A percentile compares a stretch with the other conserved stretches of the same genome.
phyloP scores from a whole-genome alignment of 2,329 filamentous ascomycete genomes.

The Daldinia sp. region DNA sequence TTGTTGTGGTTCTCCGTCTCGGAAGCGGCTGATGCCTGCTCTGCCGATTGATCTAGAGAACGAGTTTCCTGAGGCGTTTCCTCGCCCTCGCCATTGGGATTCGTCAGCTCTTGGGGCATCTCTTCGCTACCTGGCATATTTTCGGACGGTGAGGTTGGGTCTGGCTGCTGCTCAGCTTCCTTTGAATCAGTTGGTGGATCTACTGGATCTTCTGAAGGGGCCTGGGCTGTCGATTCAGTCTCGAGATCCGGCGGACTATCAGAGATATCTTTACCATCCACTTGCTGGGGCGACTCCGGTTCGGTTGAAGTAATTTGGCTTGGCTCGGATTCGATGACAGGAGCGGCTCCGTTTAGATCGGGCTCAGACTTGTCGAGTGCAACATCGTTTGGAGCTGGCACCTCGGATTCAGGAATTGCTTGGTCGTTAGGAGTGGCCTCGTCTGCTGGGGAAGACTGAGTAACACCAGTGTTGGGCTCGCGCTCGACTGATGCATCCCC shows the following conservation, averaged over 20 bases:
- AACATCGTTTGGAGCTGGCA: neutral
- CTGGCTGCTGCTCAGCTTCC: conserved; percentile 16
- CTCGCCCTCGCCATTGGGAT: conserved; percentile 4
- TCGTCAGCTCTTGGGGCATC: conserved; percentile 12
- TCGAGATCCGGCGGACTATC: conserved; percentile 27
- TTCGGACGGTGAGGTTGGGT: neutral
- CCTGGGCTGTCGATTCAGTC: neutral
- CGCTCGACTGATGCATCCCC: neutral
- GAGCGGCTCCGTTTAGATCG: neutral
- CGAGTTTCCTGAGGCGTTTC: conserved; percentile 6
- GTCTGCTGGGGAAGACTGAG: neutral
- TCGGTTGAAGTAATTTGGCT: conserved; percentile 11
- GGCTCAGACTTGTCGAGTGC: neutral
- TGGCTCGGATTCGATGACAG: neutral
- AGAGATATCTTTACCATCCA: conserved; percentile 45
- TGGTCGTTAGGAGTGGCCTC: neutral
- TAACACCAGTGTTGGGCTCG: neutral
- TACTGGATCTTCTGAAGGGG: neutral
- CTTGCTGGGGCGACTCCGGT: conserved; percentile 53
- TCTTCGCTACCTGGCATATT: conserved; percentile 13
- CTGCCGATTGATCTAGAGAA: conserved; percentile 9
- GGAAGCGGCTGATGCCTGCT: conserved; percentile 7
- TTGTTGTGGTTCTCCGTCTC: conserved; percentile 1
- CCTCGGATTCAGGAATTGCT: neutral
- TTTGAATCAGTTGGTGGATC: conserved; percentile 11